Base-by-base conservation (phyloP, 306 rosid species). In the Gillenia trifoliata region DNA sequence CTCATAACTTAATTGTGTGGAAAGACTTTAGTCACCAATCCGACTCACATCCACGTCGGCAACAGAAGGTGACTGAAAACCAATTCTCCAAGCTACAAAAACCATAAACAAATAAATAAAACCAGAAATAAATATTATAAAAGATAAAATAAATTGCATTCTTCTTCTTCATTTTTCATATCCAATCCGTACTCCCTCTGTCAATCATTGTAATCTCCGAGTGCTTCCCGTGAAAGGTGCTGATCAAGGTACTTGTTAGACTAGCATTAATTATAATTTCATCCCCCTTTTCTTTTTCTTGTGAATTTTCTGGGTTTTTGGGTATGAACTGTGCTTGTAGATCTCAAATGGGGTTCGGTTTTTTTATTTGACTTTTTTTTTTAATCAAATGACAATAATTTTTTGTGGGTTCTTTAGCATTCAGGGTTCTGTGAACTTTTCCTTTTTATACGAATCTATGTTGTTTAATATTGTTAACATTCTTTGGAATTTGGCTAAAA, bases 271-370 rank as follows among this genome's bases (percentile, higher is more conserved):
- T 0, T 30, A 38, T 62, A 25, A 28, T 5, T 4, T 45, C 59
- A 8, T 11, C 49, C 26, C 26, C 70, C 1, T 36, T 28, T 20
- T 54, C 22, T 16, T 11, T 47, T 23, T 60, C 29, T 49, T 55
- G 2, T 36, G 19, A 29, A n/a, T 52, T 52, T 52, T 36, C 9
- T 54, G 25, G 49, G 9, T 59, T 57, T 26, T 38, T 38, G 0
- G 41, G 19, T 76, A 5, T 29, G 63, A 11, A 22, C 43, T 16
- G 17, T 76, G 59, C 22, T 57, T 68, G 7, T 38, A 36, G 72
- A 77, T 81, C 31, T 62, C 43, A 77, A 11, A 38, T 68, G 76
- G 79, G 85, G 73, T 77, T 67, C 10, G 10, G 38, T 8, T 41
- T 66, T 66, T 36, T 10, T 65, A 55, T 71, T 29, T 36, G 72